Evolutionary conservation across 441 rosid genomes (phyloP), one percentile per base, ranked within the genome.

Genomic region (Geranium incanum): DNA sequence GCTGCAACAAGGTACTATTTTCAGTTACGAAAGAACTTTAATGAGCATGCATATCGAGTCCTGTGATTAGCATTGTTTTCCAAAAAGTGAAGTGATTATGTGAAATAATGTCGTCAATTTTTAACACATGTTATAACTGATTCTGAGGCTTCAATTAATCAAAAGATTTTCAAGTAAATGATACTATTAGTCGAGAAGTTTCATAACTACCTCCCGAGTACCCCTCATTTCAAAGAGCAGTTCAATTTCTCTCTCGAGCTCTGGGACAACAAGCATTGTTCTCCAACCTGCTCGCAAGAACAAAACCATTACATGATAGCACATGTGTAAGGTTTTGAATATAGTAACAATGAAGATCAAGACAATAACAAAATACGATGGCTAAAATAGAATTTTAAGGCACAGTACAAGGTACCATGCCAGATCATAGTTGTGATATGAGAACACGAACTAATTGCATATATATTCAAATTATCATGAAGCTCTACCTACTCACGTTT

Each of bases 191-290:
- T 7, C 33, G 69, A 48, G 43, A 80, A 67, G 36, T 70, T 28
- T 33, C 37, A 43, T 63, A 75, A 69, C 79, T 69, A 92, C 99
- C 97, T 88, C 88, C 33, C 95, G 93, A 73, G 68, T 77, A 76
- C 83, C 89, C 84, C 95, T 87, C 75, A 88, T 73, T 76, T 85
- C 84, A 89, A 92, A 92, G 15, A 95, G 90, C 77, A 95, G 86
- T 78, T 90, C 86, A 67, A 95, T 93, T 83, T 95, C 99, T 75
- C 88, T 89, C 79, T 91, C 98, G 75, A 95, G 95, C 86, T 95
- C 99, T 52, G 99, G 97, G 72, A 95, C 96, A 73, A 95, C 89
- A 72, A 95, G 98, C 99, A 92, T 92, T 37, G 99, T 95, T 73
- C 98, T 91, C 97, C 99, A 95, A 33, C 98, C 99, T 95, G 79